Percentiles rank a stretch among this genome's conserved stretches.
Conservation (phyloP, 2,329 filamentous ascomycete genomes). For the Exserohilum turcica region DNA sequence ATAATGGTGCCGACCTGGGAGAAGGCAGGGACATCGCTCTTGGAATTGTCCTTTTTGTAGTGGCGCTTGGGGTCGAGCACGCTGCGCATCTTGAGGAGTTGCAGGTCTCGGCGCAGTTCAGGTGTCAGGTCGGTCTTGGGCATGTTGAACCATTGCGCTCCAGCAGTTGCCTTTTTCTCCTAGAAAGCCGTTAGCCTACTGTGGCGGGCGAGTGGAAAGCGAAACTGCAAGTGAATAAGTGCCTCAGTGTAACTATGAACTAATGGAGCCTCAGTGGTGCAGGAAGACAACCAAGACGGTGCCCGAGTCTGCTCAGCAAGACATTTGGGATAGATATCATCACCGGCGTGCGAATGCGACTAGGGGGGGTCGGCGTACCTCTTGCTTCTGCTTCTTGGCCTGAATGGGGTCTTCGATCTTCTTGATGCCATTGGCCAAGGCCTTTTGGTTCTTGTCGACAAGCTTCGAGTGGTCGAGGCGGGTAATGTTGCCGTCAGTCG, state of each 20-base stretch:
- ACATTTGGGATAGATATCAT: conserved; percentile 76
- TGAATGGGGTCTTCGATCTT: conserved; percentile 60
- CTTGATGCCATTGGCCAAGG: conserved; percentile 55
- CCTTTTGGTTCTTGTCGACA: conserved; percentile 54
- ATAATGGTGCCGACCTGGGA: conserved; percentile 89
- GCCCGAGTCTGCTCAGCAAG: conserved; percentile 73
- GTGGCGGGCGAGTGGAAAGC: conserved; percentile 7
- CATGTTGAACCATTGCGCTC: conserved; percentile 84
- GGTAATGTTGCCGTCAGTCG: conserved; percentile 58
- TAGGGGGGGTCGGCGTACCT: conserved; percentile 55
- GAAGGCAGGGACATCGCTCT: conserved; percentile 75
- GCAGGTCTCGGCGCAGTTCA: conserved; percentile 85
- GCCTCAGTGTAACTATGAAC: conserved; percentile 78
- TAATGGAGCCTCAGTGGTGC: conserved; percentile 70
- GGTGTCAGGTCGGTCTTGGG: conserved; percentile 83
- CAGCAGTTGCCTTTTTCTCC: conserved; percentile 70
- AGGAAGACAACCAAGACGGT: conserved; percentile 81
- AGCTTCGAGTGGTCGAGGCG: conserved; percentile 59
- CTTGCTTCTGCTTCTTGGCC: conserved; percentile 52
- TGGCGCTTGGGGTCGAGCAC: conserved; percentile 87
- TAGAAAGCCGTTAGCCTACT: conserved; percentile 40
- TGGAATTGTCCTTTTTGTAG: conserved; percentile 84
- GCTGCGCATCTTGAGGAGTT: conserved; percentile 85
- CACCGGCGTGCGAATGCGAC: conserved; percentile 54
- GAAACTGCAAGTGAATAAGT: conserved; percentile 14